Percentiles rank a stretch among this genome's conserved stretches.
Evolutionary conservation across 176 grass and related monocot genomes (phyloP).

Genomic region (Elaeis guineensis): DNA sequence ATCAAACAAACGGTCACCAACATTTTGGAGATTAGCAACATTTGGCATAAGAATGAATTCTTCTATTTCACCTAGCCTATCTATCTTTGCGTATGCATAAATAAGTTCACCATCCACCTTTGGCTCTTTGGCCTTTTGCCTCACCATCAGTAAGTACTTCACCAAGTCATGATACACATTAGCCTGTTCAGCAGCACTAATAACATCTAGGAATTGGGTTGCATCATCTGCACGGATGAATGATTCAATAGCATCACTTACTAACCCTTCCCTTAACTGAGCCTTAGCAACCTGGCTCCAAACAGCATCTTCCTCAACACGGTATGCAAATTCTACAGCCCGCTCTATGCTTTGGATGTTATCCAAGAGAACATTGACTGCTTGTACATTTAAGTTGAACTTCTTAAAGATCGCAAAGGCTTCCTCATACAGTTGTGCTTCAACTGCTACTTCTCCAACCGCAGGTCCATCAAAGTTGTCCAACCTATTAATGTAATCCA

Average conservation of each 20-base stretch:
- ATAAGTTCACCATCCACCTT: conserved; percentile 87
- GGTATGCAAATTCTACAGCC: conserved; percentile 89
- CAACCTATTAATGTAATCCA: conserved; percentile 93
- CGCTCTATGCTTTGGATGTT: conserved; percentile 87
- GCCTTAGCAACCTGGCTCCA: conserved; percentile 96
- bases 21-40: conserved; percentile 94
- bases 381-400: conserved; percentile 93
- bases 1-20: conserved; percentile 85
- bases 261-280: conserved; percentile 79
- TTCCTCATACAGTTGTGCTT: conserved; percentile 87
- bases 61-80: conserved; percentile 80
- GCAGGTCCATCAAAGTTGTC: conserved; percentile 99
- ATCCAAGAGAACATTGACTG: conserved; percentile 84
- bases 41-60: conserved; percentile 97
- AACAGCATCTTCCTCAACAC: conserved; percentile 93
- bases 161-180: conserved; percentile 82
- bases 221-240: conserved; percentile 93
- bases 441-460: conserved; percentile 89
- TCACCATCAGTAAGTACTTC: conserved; percentile 81
- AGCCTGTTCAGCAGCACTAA: conserved; percentile 66
- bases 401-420: conserved; percentile 98
- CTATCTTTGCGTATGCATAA: conserved; percentile 94
- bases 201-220: conserved; percentile 81
- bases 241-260: conserved; percentile 94
- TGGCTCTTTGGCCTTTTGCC: conserved; percentile 70